Percentiles rank a stretch among this genome's conserved stretches.
Conservation (phyloP, 495 filamentous ascomycete species). For the Trichoderma orchidacearum region DNA sequence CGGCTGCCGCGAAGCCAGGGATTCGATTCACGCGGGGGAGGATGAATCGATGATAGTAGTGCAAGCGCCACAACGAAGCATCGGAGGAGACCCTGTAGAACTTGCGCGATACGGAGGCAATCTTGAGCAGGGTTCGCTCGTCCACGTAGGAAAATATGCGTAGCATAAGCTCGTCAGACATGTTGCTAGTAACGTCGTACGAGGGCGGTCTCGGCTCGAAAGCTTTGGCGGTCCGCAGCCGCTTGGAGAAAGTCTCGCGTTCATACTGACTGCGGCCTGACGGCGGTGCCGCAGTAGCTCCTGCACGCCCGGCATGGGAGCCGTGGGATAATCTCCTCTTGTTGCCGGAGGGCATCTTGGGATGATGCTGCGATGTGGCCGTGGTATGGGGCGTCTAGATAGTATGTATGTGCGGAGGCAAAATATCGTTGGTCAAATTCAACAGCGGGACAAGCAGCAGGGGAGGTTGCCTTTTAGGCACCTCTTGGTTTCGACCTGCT, state of each 20-base stretch:
- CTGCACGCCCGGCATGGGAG: neutral
- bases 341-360: neutral
- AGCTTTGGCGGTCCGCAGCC: neutral
- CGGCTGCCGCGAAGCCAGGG: slow-evolving; percentile 49
- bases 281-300: neutral
- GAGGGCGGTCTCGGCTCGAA: neutral
- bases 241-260: neutral
- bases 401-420: no score
- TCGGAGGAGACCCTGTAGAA: slow-evolving; percentile 67
- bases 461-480: no score
- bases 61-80: slow-evolving; percentile 79
- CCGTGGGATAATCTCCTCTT: neutral
- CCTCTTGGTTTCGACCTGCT: no score
- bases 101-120: slow-evolving; percentile 66
- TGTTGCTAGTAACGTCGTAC: slow-evolving; percentile 32
- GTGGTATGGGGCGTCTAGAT: no score
- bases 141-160: slow-evolving; percentile 70
- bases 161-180: slow-evolving; percentile 82
- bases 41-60: slow-evolving; percentile 85
- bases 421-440: no score
- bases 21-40: slow-evolving; percentile 67
- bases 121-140: slow-evolving; percentile 50
- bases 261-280: neutral
- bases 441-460: no score
- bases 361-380: neutral